Evolutionary conservation across 2,329 filamentous ascomycete genomes (phyloP), one percentile per base, ranked within the genome.

Genomic region (Dactylonectria estremocensis): DNA sequence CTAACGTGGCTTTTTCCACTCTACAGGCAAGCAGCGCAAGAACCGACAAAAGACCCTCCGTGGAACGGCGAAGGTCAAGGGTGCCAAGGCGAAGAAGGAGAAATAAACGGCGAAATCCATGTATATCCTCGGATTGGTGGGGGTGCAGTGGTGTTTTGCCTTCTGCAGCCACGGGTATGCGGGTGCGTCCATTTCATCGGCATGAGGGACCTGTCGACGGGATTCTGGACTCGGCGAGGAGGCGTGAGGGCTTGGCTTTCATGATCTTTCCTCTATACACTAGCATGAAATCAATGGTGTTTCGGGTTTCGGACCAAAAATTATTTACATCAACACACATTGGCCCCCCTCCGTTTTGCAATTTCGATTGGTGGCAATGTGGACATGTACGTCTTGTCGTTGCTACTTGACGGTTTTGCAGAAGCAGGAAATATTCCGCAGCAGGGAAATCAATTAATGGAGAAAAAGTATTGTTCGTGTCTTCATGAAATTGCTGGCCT

Each of bases 11-110:
- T 50, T 64, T 50, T 64, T 55, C 49, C 33, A 58, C 46, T 24
- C 67, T 78, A 89, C 87, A 98, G 95, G 95, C 92, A 99, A 99
- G 91, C 96, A 98, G 90, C 93, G 96, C 90, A 99, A 99, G 94
- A 99, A 99, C 94, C 92, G 95, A 86, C 91, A 93, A 88, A 98
- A 99, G 95, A 96, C 95, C 84, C 93, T 98, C 86, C 93, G 96
- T 80, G 96, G 96, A 84, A 97, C 94, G 80, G 95, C 95, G 82
- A 99, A 99, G 94, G 91, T 92, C 90, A 98, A 98, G 94, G 95
- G 95, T 85, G 92, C 92, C 83, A 91, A 92, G 89, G 90, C 93
- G 86, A 96, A 97, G 91, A 97, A 98, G 93, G 94, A 94, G 87
- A 91, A 93, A 90, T 94, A 94, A 88, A 86, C 84, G 74, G 55